These are phyloP conservation scores for Mycena polygramma DNA, from an alignment of 768 basidiomycete species.

Conservation along the genomic window DNA sequence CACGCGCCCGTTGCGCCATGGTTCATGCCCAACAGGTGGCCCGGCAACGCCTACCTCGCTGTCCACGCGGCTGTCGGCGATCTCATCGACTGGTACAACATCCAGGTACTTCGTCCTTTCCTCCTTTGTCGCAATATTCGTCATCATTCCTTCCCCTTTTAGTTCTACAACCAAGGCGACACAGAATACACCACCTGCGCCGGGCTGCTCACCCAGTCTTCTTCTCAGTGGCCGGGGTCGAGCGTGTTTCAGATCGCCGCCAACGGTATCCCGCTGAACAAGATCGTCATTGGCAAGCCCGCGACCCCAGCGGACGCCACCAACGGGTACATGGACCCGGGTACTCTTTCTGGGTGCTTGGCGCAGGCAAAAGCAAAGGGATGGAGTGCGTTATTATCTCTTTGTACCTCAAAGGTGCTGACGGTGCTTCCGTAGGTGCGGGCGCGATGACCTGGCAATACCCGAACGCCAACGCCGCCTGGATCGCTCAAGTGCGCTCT, in stretches of 20 bases:
- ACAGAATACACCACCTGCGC: conserved; percentile 74
- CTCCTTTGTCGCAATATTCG: conserved; percentile 7
- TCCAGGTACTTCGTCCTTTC: conserved; percentile 56
- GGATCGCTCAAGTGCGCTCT: conserved; percentile 55
- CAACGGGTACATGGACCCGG: conserved; percentile 72
- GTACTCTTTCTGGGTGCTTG: conserved; percentile 71
- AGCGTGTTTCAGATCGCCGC: conserved; percentile 71
- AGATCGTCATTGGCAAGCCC: conserved; percentile 85
- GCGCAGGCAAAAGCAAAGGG: conserved; percentile 69
- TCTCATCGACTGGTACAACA: conserved; percentile 75
- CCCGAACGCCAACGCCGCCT: conserved; percentile 55
- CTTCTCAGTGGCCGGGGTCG: conserved; percentile 70
- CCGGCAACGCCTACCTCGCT: conserved; percentile 18
- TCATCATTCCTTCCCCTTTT: background rate
- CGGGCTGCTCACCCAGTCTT: conserved; percentile 69
- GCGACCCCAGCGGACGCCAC: conserved; percentile 62
- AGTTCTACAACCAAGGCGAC: conserved; percentile 68
- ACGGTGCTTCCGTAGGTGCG: conserved; percentile 50
- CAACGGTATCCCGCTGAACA: conserved; percentile 67
- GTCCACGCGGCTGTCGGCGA: conserved; percentile 60
- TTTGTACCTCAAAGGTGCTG: too few species aligned
- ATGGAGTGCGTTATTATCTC: conserved; percentile 55
- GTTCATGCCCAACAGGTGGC: conserved; percentile 29
- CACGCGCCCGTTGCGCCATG: conserved; percentile 48
- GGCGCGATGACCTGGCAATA: conserved; percentile 51